Base-by-base conservation (phyloP, 768 basidiomycete genomes). In the Auriscalpium microsporum region DNA sequence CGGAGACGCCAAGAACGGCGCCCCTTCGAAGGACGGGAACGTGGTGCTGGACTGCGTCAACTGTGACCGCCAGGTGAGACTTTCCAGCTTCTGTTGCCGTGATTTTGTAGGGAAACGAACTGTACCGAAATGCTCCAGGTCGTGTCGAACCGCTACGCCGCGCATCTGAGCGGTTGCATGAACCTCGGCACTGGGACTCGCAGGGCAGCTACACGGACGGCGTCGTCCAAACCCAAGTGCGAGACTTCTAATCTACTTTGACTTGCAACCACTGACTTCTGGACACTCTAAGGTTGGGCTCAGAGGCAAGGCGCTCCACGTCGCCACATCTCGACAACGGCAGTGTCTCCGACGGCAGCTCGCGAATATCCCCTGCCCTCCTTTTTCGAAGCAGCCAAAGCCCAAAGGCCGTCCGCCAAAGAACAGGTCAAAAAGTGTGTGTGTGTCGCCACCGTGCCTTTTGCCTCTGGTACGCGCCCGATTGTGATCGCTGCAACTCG, bases 91-190 rank as follows among this genome's bases (percentile, higher is more conserved):
- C 34, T 19, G 28, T 14, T 54, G 17, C 10, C 10, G 17, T 33
- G 8, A 9, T 28, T 34, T 14, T 14, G 1, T 10, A 37, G 34
- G 37, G 23, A 19, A 33, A n/a, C 48, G 51, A 34, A 19, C 14
- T 45, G 42, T 46, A 36, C 42, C 28, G 17, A 14, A 28, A 13
- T 13, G 23, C 40, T 8, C 8, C 65, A 94, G 92, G 76, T 90
- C 64, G 83, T 88, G 35, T 88, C 89, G 16, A 91, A 82, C 67
- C 80, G 90, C 60, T 94, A 87, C 67, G 91, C 92, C 14, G 80
- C 86, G 40, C 92, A 94, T 70, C 74, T 94, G 37, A 84, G 83
- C 54, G 68, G 73, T 2, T 94, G 92, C 65, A 83, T 94, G 79
- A 87, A 87, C 1, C 72, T 92, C 36, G 78, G 77, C 42, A 81